phyloP scores from a whole-genome alignment of 2,329 filamentous ascomycete species.

The Paraconiothyrium brasiliense region DNA sequence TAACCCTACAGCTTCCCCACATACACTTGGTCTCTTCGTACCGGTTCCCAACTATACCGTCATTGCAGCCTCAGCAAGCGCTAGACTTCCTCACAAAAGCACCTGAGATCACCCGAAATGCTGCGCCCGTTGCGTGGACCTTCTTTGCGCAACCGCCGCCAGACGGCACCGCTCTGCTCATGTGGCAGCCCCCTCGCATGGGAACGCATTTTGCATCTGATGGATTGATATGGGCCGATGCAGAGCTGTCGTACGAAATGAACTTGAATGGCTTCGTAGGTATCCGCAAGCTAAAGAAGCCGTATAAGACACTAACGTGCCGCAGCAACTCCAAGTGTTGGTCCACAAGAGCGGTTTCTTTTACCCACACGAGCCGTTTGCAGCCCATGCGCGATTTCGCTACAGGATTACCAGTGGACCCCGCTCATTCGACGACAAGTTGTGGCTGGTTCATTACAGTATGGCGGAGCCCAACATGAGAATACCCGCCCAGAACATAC shows the following conservation, averaged over 20 bases:
- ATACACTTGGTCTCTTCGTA: conserved; percentile 88
- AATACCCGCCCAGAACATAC: conserved; percentile 74
- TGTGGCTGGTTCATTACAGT: conserved; percentile 93
- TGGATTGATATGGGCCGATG: conserved; percentile 89
- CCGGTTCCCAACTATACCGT: conserved; percentile 77
- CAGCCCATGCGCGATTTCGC: conserved; percentile 81
- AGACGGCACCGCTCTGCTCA: conserved; percentile 83
- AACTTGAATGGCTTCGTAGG: conserved; percentile 74
- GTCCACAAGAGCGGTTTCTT: conserved; percentile 83
- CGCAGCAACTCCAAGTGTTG: conserved; percentile 88
- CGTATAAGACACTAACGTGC: conserved; percentile 23
- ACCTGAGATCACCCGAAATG: conserved; percentile 84
- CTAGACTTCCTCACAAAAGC: conserved; percentile 85
- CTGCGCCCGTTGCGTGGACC: conserved; percentile 90
- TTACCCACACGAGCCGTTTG: conserved; percentile 74
- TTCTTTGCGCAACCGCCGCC: conserved; percentile 80
- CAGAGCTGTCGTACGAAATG: conserved; percentile 79
- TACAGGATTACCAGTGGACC: conserved; percentile 83
- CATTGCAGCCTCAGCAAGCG: conserved; percentile 78
- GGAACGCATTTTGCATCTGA: conserved; percentile 85
- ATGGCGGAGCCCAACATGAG: conserved; percentile 78
- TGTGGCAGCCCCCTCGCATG: conserved; percentile 81
- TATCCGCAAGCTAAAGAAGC: conserved; percentile 10
- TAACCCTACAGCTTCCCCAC: conserved; percentile 74
- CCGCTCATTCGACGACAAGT: conserved; percentile 76